A percentile compares a stretch with the other conserved stretches of the same genome.
Conservation (phyloP, 2,329 filamentous ascomycete species). For the Hypoxylon sp. region DNA sequence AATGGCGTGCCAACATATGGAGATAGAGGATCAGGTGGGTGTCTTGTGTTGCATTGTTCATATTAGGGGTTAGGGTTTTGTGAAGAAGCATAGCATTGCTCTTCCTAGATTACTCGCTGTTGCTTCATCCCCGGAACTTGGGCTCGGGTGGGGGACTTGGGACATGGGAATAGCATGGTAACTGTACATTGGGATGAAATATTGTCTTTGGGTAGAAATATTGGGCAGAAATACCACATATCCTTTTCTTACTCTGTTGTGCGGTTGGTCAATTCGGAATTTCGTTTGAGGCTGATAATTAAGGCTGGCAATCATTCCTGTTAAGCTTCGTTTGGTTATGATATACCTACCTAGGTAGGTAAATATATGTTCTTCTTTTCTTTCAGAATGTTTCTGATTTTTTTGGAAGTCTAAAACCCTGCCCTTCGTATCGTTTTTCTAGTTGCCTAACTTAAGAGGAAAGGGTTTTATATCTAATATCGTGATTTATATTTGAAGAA, state of each 20-base stretch:
- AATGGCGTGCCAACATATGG: slow-evolving; percentile 9
- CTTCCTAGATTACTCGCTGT: background rate
- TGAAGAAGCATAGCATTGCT: slow-evolving; percentile 8
- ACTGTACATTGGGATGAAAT: slow-evolving; percentile 19
- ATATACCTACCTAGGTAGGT: too few species aligned
- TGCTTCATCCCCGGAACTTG: background rate
- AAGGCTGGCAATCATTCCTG: background rate
- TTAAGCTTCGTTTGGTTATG: background rate
- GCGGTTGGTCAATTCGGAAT: too few species aligned
- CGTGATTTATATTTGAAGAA: too few species aligned
- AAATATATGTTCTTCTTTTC: too few species aligned
- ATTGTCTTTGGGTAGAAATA: slow-evolving; percentile 12
- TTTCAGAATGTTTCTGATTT: too few species aligned
- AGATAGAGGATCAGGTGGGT: slow-evolving; percentile 2
- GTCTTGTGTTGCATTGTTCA: slow-evolving; percentile 10
- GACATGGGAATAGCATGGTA: slow-evolving; percentile 3
- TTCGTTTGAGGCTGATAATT: too few species aligned
- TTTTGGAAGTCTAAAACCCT: too few species aligned
- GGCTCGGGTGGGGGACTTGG: background rate
- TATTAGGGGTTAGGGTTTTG: background rate
- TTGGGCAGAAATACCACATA: slow-evolving; percentile 10
- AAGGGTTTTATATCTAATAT: too few species aligned
- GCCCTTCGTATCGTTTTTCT: too few species aligned
- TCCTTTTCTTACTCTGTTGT: background rate
- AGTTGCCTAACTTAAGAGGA: too few species aligned